A percentile compares a stretch with the other conserved stretches of the same genome.
These are phyloP conservation scores for Cicer pinnatifidum DNA, from an alignment of 306 rosid species.

Conservation along the genomic window DNA sequence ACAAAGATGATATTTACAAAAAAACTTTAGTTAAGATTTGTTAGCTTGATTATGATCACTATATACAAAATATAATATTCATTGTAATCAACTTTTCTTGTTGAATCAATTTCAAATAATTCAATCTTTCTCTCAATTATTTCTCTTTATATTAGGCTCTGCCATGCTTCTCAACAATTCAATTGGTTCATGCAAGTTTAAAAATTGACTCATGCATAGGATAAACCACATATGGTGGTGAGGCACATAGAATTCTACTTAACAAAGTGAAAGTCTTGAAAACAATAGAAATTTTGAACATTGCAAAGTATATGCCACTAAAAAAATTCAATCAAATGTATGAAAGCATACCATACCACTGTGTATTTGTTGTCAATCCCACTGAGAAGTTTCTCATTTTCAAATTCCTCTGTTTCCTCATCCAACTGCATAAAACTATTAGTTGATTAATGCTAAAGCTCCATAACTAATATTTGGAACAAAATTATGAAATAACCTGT, in stretches of 20 bases:
- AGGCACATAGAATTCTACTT: too few relatives aligned
- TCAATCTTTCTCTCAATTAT: too few relatives aligned
- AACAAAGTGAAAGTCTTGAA: neutral
- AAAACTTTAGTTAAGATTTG: neutral
- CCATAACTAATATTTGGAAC: constrained; percentile 8
- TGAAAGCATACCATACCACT: constrained; percentile 45
- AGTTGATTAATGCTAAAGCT: constrained; percentile 28
- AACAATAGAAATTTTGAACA: neutral
- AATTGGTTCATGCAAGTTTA: neutral
- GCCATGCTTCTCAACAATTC: too few relatives aligned
- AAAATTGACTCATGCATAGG: neutral
- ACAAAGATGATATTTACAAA: neutral
- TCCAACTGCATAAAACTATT: constrained; percentile 38
- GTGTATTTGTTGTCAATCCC: constrained; percentile 37
- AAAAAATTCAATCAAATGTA: constrained; percentile 16
- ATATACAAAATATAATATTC: too few relatives aligned
- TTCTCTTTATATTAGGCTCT: too few relatives aligned
- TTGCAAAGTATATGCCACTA: neutral
- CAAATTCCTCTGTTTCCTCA: neutral
- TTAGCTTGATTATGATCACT: too few relatives aligned
- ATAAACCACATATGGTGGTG: too few relatives aligned
- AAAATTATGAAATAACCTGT: neutral
- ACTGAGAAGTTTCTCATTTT: constrained; percentile 48
- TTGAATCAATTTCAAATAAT: too few relatives aligned
- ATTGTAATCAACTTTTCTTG: too few relatives aligned